Evolutionary conservation across 306 rosid species (phyloP), one percentile per base, ranked within the genome.

Genomic region (Astragalus membranaceus): DNA sequence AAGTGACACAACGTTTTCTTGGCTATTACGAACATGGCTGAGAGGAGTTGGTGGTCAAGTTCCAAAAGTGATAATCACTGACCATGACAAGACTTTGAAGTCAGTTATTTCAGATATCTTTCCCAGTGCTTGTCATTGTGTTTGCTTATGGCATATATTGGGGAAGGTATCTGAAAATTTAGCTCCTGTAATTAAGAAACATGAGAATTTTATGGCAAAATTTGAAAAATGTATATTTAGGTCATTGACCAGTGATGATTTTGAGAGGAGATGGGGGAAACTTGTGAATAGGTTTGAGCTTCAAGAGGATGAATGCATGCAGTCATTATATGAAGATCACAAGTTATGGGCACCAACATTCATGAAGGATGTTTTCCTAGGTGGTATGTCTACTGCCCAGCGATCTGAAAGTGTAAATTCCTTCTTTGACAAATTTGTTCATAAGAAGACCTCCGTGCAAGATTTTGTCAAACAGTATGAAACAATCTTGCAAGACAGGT

Each of bases 401-500:
- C 89, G 99, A 63, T 87, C 97, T 9, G 99, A 94, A 71, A 94
- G 97, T 83, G 88, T 94, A 55, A 94, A 94, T 82, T 91, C 88
- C 76, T 94, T 75, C 81, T 86, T 91, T 71, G 99, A 94, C 80
- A 94, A 88, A 81, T 91, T 87, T 75, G 94, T 94, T 75, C 97
- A 91, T 67, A 87, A 86, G 89, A 94, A 91, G 86, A 94, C 97
- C 65, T 76, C 89, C 55, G 87, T 86, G 43, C 96, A 84, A 77
- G 99, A 94, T 74, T 94, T 94, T 75, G 79, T 89, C 72, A 91
- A 83, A 78, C 96, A 80, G 85, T 91, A 94, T 53, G 96, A 89
- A 80, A 56, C 81, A 72, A 83, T 94, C 77, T 80, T 94, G 75
- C 99, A 88, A 83, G 99, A 94, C 80, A 85, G 97, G 83, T 94